Evolutionary conservation across 2,329 filamentous ascomycete genomes (phyloP).

Genomic region (Mycogone perniciosa): DNA sequence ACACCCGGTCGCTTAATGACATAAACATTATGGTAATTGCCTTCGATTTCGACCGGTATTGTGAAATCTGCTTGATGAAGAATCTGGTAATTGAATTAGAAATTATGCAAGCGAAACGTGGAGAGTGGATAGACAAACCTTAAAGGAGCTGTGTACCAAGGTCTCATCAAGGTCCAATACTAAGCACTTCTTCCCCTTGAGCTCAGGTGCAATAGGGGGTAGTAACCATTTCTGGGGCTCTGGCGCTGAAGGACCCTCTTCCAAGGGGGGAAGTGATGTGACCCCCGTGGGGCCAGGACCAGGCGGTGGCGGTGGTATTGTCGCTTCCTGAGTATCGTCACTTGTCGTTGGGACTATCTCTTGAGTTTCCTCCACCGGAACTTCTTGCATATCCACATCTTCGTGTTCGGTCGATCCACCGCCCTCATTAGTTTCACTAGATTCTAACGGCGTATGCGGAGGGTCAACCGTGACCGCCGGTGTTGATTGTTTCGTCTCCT

Average conservation of each 20-base stretch:
- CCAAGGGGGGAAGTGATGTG: slow-evolving; percentile 33
- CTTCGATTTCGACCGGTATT: slow-evolving; percentile 97
- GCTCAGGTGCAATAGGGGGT: slow-evolving; percentile 71
- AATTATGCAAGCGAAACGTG: not conserved
- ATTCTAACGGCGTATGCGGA: slow-evolving; percentile 26
- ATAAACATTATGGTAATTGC: slow-evolving; percentile 98
- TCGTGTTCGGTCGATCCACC: slow-evolving; percentile 44
- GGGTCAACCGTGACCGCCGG: slow-evolving; percentile 39
- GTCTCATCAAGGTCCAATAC: slow-evolving; percentile 96
- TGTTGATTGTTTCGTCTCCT: slow-evolving; percentile 42
- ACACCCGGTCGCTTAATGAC: slow-evolving; percentile 99
- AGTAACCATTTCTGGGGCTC: slow-evolving; percentile 61
- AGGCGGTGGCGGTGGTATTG: slow-evolving; percentile 38
- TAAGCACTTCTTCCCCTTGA: slow-evolving; percentile 85
- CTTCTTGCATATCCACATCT: slow-evolving; percentile 63
- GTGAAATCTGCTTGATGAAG: slow-evolving; percentile 98
- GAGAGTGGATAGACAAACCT: slow-evolving; percentile 49
- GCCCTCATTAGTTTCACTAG: slow-evolving; percentile 21
- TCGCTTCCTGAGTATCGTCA: slow-evolving; percentile 27
- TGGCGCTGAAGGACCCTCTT: slow-evolving; percentile 37
- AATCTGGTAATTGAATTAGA: slow-evolving; percentile 52
- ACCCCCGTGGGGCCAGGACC: slow-evolving; percentile 36
- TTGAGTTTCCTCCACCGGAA: slow-evolving; percentile 44
- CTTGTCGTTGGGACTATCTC: slow-evolving; percentile 35
- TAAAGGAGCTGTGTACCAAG: slow-evolving; percentile 96